These are phyloP conservation scores for Iberis pinnata DNA, from an alignment of 345 rosid genomes.

Conservation along the genomic window DNA sequence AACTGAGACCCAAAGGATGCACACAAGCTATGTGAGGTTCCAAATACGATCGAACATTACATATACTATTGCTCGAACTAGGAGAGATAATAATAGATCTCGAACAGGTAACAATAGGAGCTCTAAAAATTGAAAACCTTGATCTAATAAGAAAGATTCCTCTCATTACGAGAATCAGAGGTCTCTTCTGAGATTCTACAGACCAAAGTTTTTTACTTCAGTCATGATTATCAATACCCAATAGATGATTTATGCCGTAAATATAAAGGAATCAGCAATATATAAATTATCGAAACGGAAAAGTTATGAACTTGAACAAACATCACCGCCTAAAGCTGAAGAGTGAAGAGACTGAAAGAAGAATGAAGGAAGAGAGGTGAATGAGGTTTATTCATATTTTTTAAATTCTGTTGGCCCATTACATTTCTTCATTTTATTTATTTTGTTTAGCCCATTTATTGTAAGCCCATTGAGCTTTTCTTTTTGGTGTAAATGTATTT, in stretches of 20 bases:
- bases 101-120: conserved; percentile 3
- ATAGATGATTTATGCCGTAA: not conserved
- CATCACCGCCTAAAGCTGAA: conserved; percentile 3
- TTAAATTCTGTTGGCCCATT: too few relatives aligned
- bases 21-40: not conserved
- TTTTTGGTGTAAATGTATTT: too few relatives aligned
- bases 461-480: too few relatives aligned
- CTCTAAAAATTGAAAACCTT: conserved; percentile 11
- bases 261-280: not conserved
- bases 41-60: not conserved
- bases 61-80: not conserved
- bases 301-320: conserved; percentile 11
- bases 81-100: conserved; percentile 10
- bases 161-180: conserved; percentile 17
- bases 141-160: conserved; percentile 25
- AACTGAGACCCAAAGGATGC: conserved; percentile 14
- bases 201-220: conserved; percentile 19
- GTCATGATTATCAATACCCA: not conserved
- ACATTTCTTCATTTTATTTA: not conserved
- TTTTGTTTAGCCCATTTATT: too few relatives aligned
- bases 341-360: conserved; percentile 1
- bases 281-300: not conserved
- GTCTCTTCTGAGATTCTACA: conserved; percentile 7
- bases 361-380: not conserved
- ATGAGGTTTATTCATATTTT: too few relatives aligned